Conservation (phyloP, 2,329 filamentous ascomycete species). For the Aspergillus fructus region DNA sequence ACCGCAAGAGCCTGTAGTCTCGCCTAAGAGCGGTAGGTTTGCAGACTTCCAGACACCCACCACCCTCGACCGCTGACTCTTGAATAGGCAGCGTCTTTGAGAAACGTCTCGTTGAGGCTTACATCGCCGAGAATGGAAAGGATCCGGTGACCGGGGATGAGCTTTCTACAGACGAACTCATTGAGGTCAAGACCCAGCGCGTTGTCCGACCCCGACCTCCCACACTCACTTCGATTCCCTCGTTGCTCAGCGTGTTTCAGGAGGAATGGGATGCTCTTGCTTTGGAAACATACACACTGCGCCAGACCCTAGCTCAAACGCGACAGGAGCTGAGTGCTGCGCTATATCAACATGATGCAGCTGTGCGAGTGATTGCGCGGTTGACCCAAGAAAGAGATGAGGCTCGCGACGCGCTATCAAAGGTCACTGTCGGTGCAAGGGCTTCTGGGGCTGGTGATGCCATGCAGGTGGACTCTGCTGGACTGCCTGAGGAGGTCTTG, state of each 20-base stretch:
- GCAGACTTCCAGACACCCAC: slow-evolving; percentile 11
- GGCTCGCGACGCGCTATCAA: slow-evolving; percentile 82
- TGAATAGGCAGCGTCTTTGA: slow-evolving; percentile 80
- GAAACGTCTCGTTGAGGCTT: slow-evolving; percentile 90
- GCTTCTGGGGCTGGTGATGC: slow-evolving; percentile 63
- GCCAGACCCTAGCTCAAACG: slow-evolving; percentile 85
- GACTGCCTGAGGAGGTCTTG: slow-evolving; percentile 69
- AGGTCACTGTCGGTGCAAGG: slow-evolving; percentile 69
- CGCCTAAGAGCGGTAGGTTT: slow-evolving; percentile 81
- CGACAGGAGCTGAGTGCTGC: slow-evolving; percentile 91
- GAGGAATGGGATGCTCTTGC: slow-evolving; percentile 97
- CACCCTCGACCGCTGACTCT: slow-evolving; percentile 27
- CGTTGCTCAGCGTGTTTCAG: slow-evolving; percentile 90
- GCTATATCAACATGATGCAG: slow-evolving; percentile 95
- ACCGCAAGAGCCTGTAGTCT: slow-evolving; percentile 91
- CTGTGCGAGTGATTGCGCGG: slow-evolving; percentile 89
- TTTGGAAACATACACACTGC: slow-evolving; percentile 85
- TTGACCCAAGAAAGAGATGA: slow-evolving; percentile 90
- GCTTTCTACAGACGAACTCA: slow-evolving; percentile 77
- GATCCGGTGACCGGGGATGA: slow-evolving; percentile 89
- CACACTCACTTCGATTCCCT: slow-evolving; percentile 92
- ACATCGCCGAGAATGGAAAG: slow-evolving; percentile 88
- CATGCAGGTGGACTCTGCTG: slow-evolving; percentile 87
- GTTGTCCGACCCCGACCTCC: slow-evolving; percentile 87
- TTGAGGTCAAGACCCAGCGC: slow-evolving; percentile 80